phyloP scores from a whole-genome alignment of 2,329 filamentous ascomycete genomes.

The Ustilaginoidea virens region DNA sequence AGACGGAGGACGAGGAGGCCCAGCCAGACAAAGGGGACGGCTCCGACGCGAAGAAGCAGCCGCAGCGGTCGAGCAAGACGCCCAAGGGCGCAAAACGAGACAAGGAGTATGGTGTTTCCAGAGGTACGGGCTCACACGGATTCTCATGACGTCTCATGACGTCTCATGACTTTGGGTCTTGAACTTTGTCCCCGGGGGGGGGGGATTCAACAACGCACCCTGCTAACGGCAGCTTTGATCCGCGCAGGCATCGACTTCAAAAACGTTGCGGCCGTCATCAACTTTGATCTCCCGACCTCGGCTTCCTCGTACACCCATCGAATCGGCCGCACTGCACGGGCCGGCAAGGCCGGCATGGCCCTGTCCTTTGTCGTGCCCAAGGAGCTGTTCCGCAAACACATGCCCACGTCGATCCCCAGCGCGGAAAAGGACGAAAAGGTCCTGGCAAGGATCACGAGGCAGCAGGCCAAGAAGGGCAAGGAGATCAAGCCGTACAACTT shows the following conservation, averaged over 20 bases:
- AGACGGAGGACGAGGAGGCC: slow-evolving; percentile 28
- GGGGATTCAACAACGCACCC: too few species aligned
- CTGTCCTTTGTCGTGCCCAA: slow-evolving; percentile 87
- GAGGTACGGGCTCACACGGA: slow-evolving; percentile 35
- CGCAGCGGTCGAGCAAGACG: slow-evolving; percentile 14
- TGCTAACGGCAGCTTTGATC: too few species aligned
- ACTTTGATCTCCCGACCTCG: slow-evolving; percentile 84
- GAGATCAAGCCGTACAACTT: slow-evolving; percentile 85
- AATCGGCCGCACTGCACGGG: slow-evolving; percentile 83
- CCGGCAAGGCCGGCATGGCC: slow-evolving; percentile 83
- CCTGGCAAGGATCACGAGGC: slow-evolving; percentile 61
- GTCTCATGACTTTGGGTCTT: background rate
- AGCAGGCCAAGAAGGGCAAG: slow-evolving; percentile 64
- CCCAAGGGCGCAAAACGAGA: slow-evolving; percentile 45
- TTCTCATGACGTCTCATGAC: background rate
- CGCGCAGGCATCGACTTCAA: slow-evolving; percentile 66
- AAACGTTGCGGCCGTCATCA: slow-evolving; percentile 85
- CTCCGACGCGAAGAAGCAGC: slow-evolving; percentile 11
- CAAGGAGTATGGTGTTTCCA: slow-evolving; percentile 86
- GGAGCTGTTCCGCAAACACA: slow-evolving; percentile 74
- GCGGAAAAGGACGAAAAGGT: slow-evolving; percentile 75
- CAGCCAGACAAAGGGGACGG: slow-evolving; percentile 18
- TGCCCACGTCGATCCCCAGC: slow-evolving; percentile 62
- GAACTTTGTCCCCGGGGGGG: too few species aligned
- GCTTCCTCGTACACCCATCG: slow-evolving; percentile 94